These are phyloP conservation scores for Boletus vinaceobasis DNA, from an alignment of 768 basidiomycete species.

Conservation along the genomic window DNA sequence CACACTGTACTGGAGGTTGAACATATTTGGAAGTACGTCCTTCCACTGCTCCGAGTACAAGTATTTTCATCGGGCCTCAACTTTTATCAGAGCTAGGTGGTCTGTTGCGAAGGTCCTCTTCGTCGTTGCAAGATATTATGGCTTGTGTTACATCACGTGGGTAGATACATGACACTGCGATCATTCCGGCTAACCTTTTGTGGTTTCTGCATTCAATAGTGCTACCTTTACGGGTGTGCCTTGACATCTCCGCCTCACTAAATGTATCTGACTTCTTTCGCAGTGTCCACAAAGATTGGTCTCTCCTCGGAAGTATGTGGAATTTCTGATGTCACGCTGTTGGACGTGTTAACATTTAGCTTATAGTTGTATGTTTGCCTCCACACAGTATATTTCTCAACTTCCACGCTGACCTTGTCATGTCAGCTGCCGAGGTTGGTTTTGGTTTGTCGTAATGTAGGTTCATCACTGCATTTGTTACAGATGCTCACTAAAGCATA, in stretches of 20 bases:
- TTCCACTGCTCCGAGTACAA: neutral
- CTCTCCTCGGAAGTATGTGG: neutral
- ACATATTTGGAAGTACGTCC: constrained; percentile 2
- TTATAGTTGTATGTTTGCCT: constrained; percentile 2
- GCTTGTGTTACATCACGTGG: neutral
- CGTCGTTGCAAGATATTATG: constrained; percentile 6
- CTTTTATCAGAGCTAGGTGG: neutral
- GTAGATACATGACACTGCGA: neutral
- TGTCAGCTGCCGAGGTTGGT: neutral
- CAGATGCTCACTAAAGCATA: neutral
- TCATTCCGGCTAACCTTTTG: neutral
- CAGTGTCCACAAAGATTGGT: neutral
- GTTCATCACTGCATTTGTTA: neutral
- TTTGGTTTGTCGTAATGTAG: neutral
- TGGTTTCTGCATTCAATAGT: neutral
- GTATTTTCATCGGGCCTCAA: neutral
- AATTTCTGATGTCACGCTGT: neutral
- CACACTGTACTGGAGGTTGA: neutral
- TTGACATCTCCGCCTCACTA: neutral
- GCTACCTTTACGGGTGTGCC: neutral
- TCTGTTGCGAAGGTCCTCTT: neutral
- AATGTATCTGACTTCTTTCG: neutral
- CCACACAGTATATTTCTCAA: neutral
- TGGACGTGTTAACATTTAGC: neutral
- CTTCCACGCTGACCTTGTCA: neutral